Conservation (phyloP, 805 yeast species). For the Ogataea pilisensis region DNA sequence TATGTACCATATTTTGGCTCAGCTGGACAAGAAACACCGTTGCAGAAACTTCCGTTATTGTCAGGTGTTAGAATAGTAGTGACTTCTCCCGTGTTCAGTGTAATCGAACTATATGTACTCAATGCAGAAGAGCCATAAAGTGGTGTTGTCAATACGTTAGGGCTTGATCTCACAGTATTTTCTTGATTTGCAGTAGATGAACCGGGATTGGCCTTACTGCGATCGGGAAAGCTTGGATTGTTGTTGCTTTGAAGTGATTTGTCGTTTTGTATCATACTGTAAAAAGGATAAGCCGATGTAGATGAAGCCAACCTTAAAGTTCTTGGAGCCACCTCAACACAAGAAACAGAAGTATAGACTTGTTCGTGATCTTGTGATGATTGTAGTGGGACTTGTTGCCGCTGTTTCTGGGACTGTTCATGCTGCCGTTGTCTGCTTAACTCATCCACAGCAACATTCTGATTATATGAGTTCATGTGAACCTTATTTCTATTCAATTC, state of each 20-base stretch:
- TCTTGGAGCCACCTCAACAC: conserved; percentile 24
- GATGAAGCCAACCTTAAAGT: conserved; percentile 12
- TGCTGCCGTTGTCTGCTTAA: background rate
- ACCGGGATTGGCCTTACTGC: no score
- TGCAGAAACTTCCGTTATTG: conserved; percentile 6
- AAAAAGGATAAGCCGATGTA: background rate
- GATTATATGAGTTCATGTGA: no score
- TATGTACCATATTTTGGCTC: background rate
- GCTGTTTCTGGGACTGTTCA: background rate
- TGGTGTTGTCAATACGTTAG: background rate
- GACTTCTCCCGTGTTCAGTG: conserved; percentile 8
- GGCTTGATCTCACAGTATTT: background rate
- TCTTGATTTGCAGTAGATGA: background rate
- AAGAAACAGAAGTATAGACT: conserved; percentile 13
- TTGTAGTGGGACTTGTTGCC: background rate
- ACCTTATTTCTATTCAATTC: background rate
- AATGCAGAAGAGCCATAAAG: conserved; percentile 1
- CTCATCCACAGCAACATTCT: no score
- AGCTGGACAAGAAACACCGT: background rate
- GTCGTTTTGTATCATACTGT: background rate
- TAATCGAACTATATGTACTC: conserved; percentile 5
- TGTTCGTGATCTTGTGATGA: background rate
- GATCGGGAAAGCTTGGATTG: no score
- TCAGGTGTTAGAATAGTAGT: conserved; percentile 4
- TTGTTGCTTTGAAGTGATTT: background rate